These are phyloP conservation scores for Myxozyma geophila DNA, from an alignment of 805 yeast species.

Conservation along the genomic window DNA sequence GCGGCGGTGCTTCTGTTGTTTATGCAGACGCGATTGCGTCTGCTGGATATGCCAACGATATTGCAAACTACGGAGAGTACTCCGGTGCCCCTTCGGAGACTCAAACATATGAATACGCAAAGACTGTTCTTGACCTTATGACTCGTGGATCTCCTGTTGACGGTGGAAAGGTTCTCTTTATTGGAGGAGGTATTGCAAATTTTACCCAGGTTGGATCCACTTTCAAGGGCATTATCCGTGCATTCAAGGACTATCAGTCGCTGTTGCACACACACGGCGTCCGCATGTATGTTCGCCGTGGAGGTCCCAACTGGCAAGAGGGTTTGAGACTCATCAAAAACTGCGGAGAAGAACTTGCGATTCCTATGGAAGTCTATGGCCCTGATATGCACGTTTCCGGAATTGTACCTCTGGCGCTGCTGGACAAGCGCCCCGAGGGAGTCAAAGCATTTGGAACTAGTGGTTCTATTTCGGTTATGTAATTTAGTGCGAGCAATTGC, in stretches of 20 bases:
- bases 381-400: slow-evolving; percentile 58
- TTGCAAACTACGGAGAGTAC: slow-evolving; percentile 55
- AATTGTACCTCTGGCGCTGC: slow-evolving; percentile 52
- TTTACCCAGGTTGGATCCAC: slow-evolving; percentile 55
- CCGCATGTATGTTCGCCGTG: slow-evolving; percentile 51
- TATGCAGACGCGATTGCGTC: slow-evolving; percentile 56
- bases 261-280: slow-evolving; percentile 50
- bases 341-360: slow-evolving; percentile 52
- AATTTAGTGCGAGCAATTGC: background rate
- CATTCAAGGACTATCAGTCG: slow-evolving; percentile 50
- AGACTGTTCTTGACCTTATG: slow-evolving; percentile 54
- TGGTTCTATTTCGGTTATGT: slow-evolving; percentile 19
- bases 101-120: slow-evolving; percentile 54
- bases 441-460: slow-evolving; percentile 48
- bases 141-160: slow-evolving; percentile 48
- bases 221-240: slow-evolving; percentile 56
- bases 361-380: slow-evolving; percentile 55
- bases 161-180: slow-evolving; percentile 51
- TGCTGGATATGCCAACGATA: slow-evolving; percentile 52
- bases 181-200: slow-evolving; percentile 56
- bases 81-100: slow-evolving; percentile 55
- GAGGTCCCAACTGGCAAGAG: slow-evolving; percentile 57
- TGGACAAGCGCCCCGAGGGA: slow-evolving; percentile 49
- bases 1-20: slow-evolving; percentile 56
- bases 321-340: slow-evolving; percentile 52